Conservation (phyloP, 2,329 filamentous ascomycete species). For the Ceratocystis huliohia region DNA sequence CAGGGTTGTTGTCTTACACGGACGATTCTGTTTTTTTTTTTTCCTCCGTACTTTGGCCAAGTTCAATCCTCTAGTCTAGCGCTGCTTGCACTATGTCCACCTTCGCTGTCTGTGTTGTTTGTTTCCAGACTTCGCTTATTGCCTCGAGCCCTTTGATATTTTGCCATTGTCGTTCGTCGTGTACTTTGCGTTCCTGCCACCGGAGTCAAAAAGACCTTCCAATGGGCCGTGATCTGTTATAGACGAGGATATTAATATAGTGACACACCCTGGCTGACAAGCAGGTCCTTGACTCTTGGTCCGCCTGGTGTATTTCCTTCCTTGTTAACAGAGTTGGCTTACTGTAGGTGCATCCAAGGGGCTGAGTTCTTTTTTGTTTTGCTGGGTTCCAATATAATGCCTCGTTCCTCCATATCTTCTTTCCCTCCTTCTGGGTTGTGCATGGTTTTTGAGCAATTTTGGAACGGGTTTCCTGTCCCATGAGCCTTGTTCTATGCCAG, state of each 20-base stretch:
- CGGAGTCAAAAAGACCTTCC: not conserved
- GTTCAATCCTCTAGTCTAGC: not conserved
- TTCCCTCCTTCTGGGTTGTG: not conserved
- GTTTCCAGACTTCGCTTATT: not conserved
- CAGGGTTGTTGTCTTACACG: not conserved
- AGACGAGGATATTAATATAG: not conserved
- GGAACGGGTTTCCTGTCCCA: not conserved
- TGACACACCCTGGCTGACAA: not conserved
- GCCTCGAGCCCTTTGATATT: not conserved
- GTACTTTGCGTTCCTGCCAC: not conserved
- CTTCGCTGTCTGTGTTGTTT: not conserved
- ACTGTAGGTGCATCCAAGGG: not conserved
- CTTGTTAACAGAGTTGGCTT: not conserved
- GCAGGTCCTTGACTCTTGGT: not conserved
- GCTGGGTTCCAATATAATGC: not conserved
- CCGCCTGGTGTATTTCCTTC: too few species aligned
- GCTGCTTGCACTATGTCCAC: not conserved
- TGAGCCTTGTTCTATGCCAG: not conserved
- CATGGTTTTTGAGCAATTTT: slow-evolving; percentile 1
- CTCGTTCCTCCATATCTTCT: not conserved
- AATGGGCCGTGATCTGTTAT: slow-evolving; percentile 4
- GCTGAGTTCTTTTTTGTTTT: not conserved
- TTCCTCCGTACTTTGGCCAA: not conserved
- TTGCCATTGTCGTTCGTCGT: not conserved
- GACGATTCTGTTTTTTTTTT: not conserved